Percentiles rank a stretch among this genome's conserved stretches.
Conservation (phyloP, 78 protist species). For the Isochrysis galbana region DNA sequence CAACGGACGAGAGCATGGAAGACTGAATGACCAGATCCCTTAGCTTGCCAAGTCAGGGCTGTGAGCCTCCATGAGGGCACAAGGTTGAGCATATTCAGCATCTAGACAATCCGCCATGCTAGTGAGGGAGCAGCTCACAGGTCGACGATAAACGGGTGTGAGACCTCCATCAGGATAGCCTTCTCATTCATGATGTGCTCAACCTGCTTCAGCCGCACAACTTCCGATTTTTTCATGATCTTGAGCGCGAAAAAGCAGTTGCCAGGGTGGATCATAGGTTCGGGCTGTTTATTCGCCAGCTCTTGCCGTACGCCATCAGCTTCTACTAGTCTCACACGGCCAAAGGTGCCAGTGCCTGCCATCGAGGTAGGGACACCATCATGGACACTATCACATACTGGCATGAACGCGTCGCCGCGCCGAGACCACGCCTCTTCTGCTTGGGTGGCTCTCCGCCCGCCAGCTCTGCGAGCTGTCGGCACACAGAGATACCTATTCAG, state of each 20-base stretch:
- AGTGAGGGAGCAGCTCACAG: background rate
- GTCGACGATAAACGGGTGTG: slow-evolving; percentile 59
- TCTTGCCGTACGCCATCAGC: background rate
- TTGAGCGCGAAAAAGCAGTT: slow-evolving; percentile 51
- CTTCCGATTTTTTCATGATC: slow-evolving; percentile 42
- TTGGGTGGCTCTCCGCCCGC: too few relatives aligned
- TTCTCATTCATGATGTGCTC: slow-evolving; percentile 58
- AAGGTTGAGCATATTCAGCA: too few relatives aligned
- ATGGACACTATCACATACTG: background rate
- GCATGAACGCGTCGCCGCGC: background rate
- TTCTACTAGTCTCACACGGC: slow-evolving; percentile 29
- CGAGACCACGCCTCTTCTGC: background rate
- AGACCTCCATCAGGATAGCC: background rate
- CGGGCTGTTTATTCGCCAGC: background rate
- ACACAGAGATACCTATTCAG: background rate
- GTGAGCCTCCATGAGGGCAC: too few relatives aligned
- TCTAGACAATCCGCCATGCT: too few relatives aligned
- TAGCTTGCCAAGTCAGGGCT: too few relatives aligned
- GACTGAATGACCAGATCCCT: background rate
- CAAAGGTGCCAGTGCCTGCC: slow-evolving; percentile 67
- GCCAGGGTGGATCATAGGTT: background rate
- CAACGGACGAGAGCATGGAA: background rate
- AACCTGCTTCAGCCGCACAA: slow-evolving; percentile 50
- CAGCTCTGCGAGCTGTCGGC: too few relatives aligned
- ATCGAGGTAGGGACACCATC: background rate